These are phyloP conservation scores for Paecilomyces sp. DNA, from an alignment of 2,329 filamentous ascomycete genomes.

Conservation along the genomic window DNA sequence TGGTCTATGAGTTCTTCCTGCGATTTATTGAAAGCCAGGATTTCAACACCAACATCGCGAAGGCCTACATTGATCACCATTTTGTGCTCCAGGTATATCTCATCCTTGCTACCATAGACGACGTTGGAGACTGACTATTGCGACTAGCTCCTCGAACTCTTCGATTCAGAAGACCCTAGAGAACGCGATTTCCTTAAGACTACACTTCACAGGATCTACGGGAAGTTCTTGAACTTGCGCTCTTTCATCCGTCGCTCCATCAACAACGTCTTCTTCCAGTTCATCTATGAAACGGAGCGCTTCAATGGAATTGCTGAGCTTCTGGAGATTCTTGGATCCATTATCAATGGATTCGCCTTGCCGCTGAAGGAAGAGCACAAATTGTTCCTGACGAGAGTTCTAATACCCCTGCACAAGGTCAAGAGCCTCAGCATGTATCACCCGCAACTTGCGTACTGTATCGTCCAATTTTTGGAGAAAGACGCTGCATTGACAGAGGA, in stretches of 20 bases:
- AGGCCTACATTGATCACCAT: conserved; percentile 96
- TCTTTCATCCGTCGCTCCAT: conserved; percentile 97
- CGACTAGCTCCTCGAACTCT: conserved; percentile 76
- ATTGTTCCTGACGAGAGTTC: conserved; percentile 85
- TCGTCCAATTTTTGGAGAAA: conserved; percentile 97
- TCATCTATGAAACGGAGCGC: conserved; percentile 95
- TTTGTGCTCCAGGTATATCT: conserved; percentile 71
- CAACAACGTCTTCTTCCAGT: conserved; percentile 99
- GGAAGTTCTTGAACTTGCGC: conserved; percentile 94
- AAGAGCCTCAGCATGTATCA: conserved; percentile 99
- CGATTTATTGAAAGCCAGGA: conserved; percentile 99
- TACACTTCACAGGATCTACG: conserved; percentile 94
- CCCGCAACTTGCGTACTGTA: conserved; percentile 95
- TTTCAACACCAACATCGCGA: conserved; percentile 99
- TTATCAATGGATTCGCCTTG: conserved; percentile 97
- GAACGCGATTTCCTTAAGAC: conserved; percentile 98
- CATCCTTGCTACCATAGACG: background rate
- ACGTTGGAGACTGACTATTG: conserved; percentile 6
- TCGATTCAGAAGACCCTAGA: conserved; percentile 94
- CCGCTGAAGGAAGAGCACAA: conserved; percentile 98
- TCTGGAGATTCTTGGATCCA: conserved; percentile 92
- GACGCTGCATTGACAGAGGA: conserved; percentile 96
- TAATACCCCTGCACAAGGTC: conserved; percentile 93
- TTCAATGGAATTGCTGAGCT: conserved; percentile 98
- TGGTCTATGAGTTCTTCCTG: conserved; percentile 98